A percentile compares a stretch with the other conserved stretches of the same genome.
Conservation (phyloP, 768 basidiomycete species). For the Mycena capillaripes region DNA sequence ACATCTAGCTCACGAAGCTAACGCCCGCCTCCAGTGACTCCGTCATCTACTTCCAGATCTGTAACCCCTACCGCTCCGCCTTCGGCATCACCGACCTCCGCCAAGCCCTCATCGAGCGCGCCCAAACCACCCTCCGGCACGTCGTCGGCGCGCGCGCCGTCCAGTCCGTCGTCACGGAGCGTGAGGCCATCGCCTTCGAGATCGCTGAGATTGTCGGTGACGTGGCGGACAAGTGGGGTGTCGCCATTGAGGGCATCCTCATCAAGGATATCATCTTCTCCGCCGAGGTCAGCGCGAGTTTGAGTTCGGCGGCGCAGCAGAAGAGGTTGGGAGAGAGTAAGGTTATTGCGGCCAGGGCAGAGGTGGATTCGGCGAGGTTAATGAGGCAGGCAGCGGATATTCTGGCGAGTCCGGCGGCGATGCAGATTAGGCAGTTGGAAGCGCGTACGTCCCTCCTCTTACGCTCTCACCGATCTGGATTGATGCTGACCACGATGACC, state of each 20-base stretch:
- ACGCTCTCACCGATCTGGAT: neutral
- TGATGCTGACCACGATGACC: conserved; percentile 2
- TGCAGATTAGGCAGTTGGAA: conserved; percentile 98
- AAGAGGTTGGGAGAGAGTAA: conserved; percentile 98
- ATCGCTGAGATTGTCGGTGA: conserved; percentile 97
- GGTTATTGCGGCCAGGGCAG: conserved; percentile 95
- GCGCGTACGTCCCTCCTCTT: conserved; percentile 61
- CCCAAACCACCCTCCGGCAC: conserved; percentile 95
- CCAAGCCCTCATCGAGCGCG: conserved; percentile 85
- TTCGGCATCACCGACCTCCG: conserved; percentile 95
- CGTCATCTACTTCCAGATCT: conserved; percentile 94
- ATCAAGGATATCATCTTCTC: conserved; percentile 97
- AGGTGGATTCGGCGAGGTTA: conserved; percentile 93
- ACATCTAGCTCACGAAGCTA: conserved; percentile 1
- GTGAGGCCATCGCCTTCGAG: conserved; percentile 96
- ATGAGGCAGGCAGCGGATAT: conserved; percentile 99
- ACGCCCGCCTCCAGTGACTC: conserved; percentile 72
- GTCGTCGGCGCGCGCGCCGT: conserved; percentile 96
- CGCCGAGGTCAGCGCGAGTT: conserved; percentile 87
- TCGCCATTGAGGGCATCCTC: conserved; percentile 95
- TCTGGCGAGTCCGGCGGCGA: conserved; percentile 93
- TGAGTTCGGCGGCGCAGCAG: conserved; percentile 96
- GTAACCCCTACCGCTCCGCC: conserved; percentile 92
- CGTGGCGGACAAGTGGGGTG: conserved; percentile 97
- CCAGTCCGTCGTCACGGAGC: conserved; percentile 96